Evolutionary conservation across 306 rosid genomes (phyloP).

Genomic region (Ziziphus jujuba): DNA sequence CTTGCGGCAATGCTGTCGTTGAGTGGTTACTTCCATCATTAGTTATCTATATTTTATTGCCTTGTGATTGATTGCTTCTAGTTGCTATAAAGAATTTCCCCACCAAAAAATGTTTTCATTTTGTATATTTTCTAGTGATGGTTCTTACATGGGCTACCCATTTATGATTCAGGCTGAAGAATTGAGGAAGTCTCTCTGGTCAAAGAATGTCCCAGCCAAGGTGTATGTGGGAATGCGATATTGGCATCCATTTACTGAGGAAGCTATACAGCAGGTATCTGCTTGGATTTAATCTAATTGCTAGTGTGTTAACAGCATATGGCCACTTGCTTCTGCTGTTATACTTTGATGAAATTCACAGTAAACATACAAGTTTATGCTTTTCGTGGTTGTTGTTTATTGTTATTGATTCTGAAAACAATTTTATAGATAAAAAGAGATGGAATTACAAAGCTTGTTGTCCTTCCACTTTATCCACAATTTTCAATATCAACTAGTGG

Average conservation of each 20-base stretch:
- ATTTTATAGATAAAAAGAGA: slow-evolving; percentile 76
- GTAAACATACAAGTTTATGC: background rate
- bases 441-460: slow-evolving; percentile 91
- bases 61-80: background rate
- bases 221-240: slow-evolving; percentile 97
- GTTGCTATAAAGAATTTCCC: background rate
- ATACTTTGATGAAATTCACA: background rate
- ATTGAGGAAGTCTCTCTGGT: slow-evolving; percentile 66
- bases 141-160: slow-evolving; percentile 4
- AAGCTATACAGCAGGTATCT: slow-evolving; percentile 75
- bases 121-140: background rate
- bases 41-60: background rate
- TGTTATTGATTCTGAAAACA: slow-evolving; percentile 27
- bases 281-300: slow-evolving; percentile 7
- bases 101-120: background rate
- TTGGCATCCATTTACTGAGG: slow-evolving; percentile 97
- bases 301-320: slow-evolving; percentile 3
- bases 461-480: slow-evolving; percentile 98
- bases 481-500: slow-evolving; percentile 98
- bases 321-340: background rate
- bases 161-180: slow-evolving; percentile 58
- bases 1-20: no score
- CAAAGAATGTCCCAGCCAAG: slow-evolving; percentile 68
- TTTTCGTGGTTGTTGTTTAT: background rate
- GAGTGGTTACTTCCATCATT: no score